Conservation (phyloP, 2,329 filamentous ascomycete genomes). For the Cercospora beticola region DNA sequence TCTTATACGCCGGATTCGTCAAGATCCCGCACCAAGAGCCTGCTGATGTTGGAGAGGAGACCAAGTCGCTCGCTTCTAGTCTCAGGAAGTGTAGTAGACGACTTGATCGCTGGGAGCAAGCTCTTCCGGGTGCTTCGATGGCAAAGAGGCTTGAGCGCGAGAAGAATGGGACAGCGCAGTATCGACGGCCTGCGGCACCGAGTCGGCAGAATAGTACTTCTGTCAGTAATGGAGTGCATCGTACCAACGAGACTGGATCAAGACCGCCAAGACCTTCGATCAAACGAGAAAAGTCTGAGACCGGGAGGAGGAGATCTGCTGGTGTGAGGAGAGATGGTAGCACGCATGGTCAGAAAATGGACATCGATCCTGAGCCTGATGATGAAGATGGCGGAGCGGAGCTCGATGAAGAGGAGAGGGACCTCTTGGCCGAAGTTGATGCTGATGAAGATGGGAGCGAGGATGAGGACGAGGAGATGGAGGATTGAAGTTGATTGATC, state of each 20-base stretch:
- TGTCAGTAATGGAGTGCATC: slow-evolving; percentile 14
- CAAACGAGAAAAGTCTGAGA: slow-evolving; percentile 7
- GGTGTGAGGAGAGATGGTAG: slow-evolving; percentile 25
- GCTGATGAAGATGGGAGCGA: slow-evolving; percentile 41
- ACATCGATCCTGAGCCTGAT: slow-evolving; percentile 29
- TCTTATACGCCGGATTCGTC: slow-evolving; percentile 54
- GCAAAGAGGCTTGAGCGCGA: slow-evolving; percentile 29
- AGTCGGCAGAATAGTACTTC: slow-evolving; percentile 20
- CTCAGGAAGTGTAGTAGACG: slow-evolving; percentile 64
- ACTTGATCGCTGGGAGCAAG: slow-evolving; percentile 63
- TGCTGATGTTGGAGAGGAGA: slow-evolving; percentile 77
- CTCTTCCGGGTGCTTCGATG: slow-evolving; percentile 34
- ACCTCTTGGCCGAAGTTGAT: slow-evolving; percentile 41
- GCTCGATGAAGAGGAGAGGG: slow-evolving; percentile 42
- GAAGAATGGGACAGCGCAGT: slow-evolving; percentile 9
- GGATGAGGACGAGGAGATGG: slow-evolving; percentile 37
- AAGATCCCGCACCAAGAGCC: slow-evolving; percentile 58
- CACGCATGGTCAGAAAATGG: slow-evolving; percentile 18
- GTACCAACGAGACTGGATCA: slow-evolving; percentile 17
- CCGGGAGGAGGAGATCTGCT: slow-evolving; percentile 1
- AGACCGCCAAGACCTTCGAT: not conserved
- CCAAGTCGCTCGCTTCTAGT: slow-evolving; percentile 64
- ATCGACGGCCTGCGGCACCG: not conserved
- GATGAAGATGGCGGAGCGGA: slow-evolving; percentile 34
- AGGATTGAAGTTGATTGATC: slow-evolving; percentile 15